A percentile compares a stretch with the other conserved stretches of the same genome.
These are phyloP conservation scores for Solanum hybrid DNA, from an alignment of 305 asterid species.

Conservation along the genomic window DNA sequence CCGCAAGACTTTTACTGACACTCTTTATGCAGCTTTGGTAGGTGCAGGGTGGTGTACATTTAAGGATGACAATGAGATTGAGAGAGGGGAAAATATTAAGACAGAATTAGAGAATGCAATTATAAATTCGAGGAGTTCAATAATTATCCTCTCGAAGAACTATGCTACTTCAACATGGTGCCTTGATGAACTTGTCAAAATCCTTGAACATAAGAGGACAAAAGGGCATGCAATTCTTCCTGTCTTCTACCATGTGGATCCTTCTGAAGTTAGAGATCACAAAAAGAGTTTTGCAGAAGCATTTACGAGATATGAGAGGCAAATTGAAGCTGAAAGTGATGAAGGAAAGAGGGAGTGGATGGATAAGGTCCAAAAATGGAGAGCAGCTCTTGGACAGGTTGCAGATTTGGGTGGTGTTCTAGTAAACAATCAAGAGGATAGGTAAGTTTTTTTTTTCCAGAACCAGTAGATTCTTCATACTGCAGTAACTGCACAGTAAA, in stretches of 20 bases:
- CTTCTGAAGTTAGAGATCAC: conserved; percentile 12
- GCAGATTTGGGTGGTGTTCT: conserved; percentile 6
- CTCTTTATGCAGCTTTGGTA: conserved; percentile 3
- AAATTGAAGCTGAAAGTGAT: background rate
- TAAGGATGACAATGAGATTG: conserved; percentile 2
- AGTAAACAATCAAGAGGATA: background rate
- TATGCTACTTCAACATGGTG: conserved; percentile 15
- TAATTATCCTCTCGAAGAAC: background rate
- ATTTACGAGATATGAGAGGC: conserved; percentile 1
- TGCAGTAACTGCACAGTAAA: background rate
- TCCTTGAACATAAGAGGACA: conserved; percentile 5
- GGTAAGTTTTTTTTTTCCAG: background rate
- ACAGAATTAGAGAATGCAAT: conserved; percentile 2
- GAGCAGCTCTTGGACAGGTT: conserved; percentile 2
- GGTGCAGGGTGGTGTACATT: background rate
- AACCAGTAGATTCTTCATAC: background rate
- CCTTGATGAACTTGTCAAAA: conserved; percentile 12
- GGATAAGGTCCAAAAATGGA: background rate
- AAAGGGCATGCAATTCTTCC: background rate
- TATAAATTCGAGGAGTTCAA: conserved; percentile 2
- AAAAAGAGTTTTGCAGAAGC: conserved; percentile 8
- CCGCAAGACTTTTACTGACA: conserved; percentile 6
- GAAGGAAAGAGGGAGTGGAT: background rate
- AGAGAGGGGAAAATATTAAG: conserved; percentile 1
- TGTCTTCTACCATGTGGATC: conserved; percentile 10